Evolutionary conservation across 768 basidiomycete species (phyloP), one percentile per base, ranked within the genome.

Genomic region (Hypsizygus marmoreus): DNA sequence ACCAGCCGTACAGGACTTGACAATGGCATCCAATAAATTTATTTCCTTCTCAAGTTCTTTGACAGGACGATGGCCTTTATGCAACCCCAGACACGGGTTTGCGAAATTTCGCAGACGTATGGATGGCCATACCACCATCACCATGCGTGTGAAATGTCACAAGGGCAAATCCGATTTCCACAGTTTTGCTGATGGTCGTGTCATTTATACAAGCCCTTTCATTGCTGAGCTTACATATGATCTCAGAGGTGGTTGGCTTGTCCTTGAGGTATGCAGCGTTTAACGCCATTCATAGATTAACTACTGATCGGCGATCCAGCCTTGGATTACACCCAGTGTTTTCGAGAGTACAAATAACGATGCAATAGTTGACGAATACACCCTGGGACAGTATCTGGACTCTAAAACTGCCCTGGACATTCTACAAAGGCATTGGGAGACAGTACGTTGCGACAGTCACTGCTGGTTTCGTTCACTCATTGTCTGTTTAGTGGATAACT

Each of bases 241-340:
- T 25, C 12, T 13, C 49, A 80, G 81, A 22, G 81, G 81, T 12
- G 81, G 81, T 1, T 83, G 82, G 82, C 75, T 84, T 47, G 79
- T 84, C 12, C 63, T 84, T 2, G 82, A 84, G 68, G 79, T 77
- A 36, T 40, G 23, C 33, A 19, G 14, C 19, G 6, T 39, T 24
- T 24, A 8, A 11, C 25, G 19, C 17, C 14, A 7, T 32, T 8
- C 9, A 5, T 34, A n/a, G n/a, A n/a, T n/a, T n/a, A n/a, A 25
- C 44, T 37, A 30, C 30, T 43, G 12, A 43, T 14, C 29, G 22
- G 12, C 13, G 8, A 22, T 26, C 10, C 47, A 87, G 82, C 85
- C 86, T 24, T 88, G 87, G 87, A 88, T 89, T 44, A 88, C 84
- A 2, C 87, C 87, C 1, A 85, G 82, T 55, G 69, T 88, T 9